Conservation (phyloP, 2,329 filamentous ascomycete species). For the Davidsoniella neocaledoniae region DNA sequence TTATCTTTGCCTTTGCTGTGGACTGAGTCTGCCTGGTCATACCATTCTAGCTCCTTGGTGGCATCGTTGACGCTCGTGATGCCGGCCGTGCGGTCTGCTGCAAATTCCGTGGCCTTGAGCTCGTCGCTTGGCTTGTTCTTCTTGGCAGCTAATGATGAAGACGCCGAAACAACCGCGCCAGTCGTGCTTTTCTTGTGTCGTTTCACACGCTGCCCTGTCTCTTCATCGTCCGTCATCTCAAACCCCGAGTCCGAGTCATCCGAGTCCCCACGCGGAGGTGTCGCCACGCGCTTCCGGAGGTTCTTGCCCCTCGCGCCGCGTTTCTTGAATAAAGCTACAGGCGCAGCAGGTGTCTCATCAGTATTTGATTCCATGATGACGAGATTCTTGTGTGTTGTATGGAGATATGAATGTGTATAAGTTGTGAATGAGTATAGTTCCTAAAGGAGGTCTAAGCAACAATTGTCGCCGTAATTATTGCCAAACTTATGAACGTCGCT, state of each 20-base stretch:
- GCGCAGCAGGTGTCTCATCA: background rate
- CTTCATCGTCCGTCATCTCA: conserved; percentile 6
- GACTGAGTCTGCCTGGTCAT: conserved; percentile 46
- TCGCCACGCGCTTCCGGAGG: conserved; percentile 8
- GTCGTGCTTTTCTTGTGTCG: conserved; percentile 4
- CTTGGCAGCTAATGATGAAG: conserved; percentile 4
- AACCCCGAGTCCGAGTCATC: conserved; percentile 1
- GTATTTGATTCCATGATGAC: background rate
- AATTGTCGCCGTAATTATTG: too few species aligned
- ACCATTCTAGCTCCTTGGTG: conserved; percentile 81
- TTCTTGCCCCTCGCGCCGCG: conserved; percentile 6
- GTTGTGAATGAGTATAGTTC: background rate
- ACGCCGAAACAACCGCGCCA: background rate
- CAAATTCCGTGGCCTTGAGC: conserved; percentile 35
- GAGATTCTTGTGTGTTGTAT: background rate
- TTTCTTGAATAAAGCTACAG: conserved; percentile 6
- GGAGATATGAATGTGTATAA: background rate
- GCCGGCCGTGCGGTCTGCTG: conserved; percentile 40
- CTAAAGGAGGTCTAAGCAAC: too few species aligned
- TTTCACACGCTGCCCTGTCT: background rate
- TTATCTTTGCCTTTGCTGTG: conserved; percentile 22
- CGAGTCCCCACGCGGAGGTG: conserved; percentile 6
- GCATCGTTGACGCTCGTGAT: conserved; percentile 65
- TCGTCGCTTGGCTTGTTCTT: conserved; percentile 20
- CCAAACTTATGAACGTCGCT: too few species aligned